phyloP scores from a whole-genome alignment of 345 rosid genomes.

The Gossypium ekmanianum region DNA sequence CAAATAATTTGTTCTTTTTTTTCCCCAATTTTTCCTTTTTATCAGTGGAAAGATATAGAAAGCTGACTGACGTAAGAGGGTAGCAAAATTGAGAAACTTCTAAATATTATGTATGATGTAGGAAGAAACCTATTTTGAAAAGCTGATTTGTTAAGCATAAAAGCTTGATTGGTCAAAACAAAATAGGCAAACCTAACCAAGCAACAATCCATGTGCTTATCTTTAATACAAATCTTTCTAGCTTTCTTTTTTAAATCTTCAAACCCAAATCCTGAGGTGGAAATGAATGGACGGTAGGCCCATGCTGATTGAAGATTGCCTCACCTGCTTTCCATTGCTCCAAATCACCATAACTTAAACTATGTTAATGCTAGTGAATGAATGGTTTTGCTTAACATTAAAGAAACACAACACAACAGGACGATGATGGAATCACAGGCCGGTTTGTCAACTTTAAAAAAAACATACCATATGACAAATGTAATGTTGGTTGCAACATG shows the following conservation, averaged over 20 bases:
- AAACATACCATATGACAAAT: neutral
- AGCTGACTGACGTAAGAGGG: neutral
- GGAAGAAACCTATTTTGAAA: neutral
- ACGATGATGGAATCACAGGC: neutral
- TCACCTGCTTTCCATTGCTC: conserved; percentile 3
- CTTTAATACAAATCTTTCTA: neutral
- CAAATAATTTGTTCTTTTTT: neutral
- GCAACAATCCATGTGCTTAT: conserved; percentile 3
- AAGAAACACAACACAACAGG: conserved; percentile 3
- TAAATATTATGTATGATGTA: neutral
- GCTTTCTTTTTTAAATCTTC: neutral
- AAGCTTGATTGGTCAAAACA: conserved; percentile 16
- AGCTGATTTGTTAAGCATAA: neutral
- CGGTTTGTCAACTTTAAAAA: neutral
- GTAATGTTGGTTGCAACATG: conserved; percentile 9
- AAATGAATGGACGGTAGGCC: conserved; percentile 17
- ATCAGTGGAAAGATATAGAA: too few relatives aligned
- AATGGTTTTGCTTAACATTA: conserved; percentile 6
- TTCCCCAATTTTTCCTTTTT: too few relatives aligned
- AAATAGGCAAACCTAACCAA: conserved; percentile 20
- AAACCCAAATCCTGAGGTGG: conserved; percentile 18
- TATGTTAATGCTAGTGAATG: neutral
- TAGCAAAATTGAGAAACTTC: neutral
- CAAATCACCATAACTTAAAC: conserved; percentile 11
- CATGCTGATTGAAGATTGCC: conserved; percentile 5